Conservation (phyloP, 208 protist genomes). For the Leptomonas pyrrhocoris region DNA sequence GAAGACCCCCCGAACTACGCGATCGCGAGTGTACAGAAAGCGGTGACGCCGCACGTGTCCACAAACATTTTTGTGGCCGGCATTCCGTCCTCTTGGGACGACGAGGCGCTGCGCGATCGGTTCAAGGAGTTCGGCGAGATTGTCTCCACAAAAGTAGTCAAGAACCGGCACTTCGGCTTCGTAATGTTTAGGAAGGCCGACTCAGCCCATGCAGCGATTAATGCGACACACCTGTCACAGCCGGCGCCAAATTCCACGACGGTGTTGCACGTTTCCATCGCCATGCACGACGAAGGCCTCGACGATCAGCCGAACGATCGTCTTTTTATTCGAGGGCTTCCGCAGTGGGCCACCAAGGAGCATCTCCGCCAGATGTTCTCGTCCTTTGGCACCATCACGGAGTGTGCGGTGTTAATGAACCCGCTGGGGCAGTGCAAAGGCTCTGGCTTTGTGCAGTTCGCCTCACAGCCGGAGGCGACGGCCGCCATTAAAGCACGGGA, state of each 20-base stretch:
- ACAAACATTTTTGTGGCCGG: slow-evolving; percentile 92
- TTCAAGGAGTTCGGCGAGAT: slow-evolving; percentile 86
- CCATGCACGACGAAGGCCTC: slow-evolving; percentile 92
- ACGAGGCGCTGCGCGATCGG: slow-evolving; percentile 62
- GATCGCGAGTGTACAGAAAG: slow-evolving; percentile 45
- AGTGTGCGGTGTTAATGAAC: slow-evolving; percentile 86
- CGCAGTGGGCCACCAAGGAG: slow-evolving; percentile 88
- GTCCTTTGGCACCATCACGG: slow-evolving; percentile 64
- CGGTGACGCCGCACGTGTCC: slow-evolving; percentile 74
- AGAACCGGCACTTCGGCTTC: slow-evolving; percentile 86
- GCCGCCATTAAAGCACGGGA: slow-evolving; percentile 58
- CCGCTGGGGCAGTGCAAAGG: slow-evolving; percentile 91
- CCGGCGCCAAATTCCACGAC: slow-evolving; percentile 55
- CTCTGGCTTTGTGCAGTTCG: slow-evolving; percentile 89
- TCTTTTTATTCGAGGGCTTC: slow-evolving; percentile 86
- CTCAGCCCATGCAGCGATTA: slow-evolving; percentile 86
- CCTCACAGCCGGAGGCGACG: slow-evolving; percentile 67
- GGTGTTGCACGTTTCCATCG: slow-evolving; percentile 84
- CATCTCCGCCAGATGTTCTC: slow-evolving; percentile 76
- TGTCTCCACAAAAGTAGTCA: slow-evolving; percentile 84
- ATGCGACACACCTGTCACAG: slow-evolving; percentile 76
- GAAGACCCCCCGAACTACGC: slow-evolving; percentile 16
- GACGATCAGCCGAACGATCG: slow-evolving; percentile 88
- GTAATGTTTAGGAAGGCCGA: slow-evolving; percentile 88
- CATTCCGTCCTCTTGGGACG: slow-evolving; percentile 79